Evolutionary conservation across 768 basidiomycete species (phyloP).

Genomic region (Hirschioporus abietinus): DNA sequence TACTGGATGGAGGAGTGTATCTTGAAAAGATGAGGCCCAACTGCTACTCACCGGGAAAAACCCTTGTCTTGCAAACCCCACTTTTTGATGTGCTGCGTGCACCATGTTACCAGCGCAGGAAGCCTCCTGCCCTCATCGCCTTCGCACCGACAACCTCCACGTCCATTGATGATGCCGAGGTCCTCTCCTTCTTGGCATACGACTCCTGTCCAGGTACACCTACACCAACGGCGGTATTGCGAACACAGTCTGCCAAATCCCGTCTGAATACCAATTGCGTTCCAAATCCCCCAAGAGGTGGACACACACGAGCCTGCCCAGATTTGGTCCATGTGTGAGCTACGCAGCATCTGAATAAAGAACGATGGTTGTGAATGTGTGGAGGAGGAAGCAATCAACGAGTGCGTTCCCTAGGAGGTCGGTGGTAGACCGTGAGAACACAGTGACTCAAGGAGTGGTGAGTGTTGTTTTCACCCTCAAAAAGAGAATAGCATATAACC

Average conservation of each 20-base stretch:
- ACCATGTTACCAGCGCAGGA: conserved; percentile 75
- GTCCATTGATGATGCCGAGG: conserved; percentile 2
- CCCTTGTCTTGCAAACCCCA: conserved; percentile 89
- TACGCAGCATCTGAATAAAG: too few relatives aligned
- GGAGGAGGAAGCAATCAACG: too few relatives aligned
- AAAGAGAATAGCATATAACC: not conserved
- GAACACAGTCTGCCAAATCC: conserved; percentile 48
- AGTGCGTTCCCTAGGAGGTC: too few relatives aligned
- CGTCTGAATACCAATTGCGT: conserved; percentile 64
- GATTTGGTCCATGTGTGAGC: conserved; percentile 33
- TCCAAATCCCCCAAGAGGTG: conserved; percentile 37
- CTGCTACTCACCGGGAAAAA: conserved; percentile 61
- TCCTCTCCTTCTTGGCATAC: conserved; percentile 6
- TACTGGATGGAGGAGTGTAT: too few relatives aligned
- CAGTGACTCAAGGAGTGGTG: not conserved
- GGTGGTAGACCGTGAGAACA: not conserved
- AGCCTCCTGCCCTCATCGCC: conserved; percentile 32
- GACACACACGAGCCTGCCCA: conserved; percentile 57
- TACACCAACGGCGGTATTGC: conserved; percentile 46
- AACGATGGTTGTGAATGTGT: not conserved
- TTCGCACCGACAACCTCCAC: conserved; percentile 15
- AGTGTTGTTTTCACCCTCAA: not conserved
- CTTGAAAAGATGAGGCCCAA: too few relatives aligned
- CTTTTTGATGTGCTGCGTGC: conserved; percentile 71
- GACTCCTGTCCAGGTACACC: conserved; percentile 11